A percentile compares a stretch with the other conserved stretches of the same genome.
These are phyloP conservation scores for Eutrema japonicum DNA, from an alignment of 345 rosid species.

Conservation along the genomic window DNA sequence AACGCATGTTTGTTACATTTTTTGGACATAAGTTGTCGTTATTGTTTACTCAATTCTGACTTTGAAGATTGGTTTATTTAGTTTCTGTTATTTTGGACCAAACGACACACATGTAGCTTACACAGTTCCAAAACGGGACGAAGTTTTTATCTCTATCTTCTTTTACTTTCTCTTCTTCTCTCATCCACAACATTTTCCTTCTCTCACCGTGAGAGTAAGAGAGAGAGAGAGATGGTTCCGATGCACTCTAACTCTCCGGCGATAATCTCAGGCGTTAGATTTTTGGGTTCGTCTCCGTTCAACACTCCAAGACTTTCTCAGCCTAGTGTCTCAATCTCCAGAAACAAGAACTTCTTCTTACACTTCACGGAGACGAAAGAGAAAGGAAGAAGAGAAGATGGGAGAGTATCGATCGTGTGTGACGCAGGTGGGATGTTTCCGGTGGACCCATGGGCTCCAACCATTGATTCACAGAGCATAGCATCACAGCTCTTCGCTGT, in stretches of 20 bases:
- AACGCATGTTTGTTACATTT: no score
- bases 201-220: slow-evolving; percentile 1
- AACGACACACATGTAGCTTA: slow-evolving; percentile 32
- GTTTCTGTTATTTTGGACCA: neutral
- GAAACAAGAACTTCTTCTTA: slow-evolving; percentile 35
- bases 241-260: slow-evolving; percentile 28
- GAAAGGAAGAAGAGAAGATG: slow-evolving; percentile 22
- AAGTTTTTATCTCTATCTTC: slow-evolving; percentile 9
- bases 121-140: slow-evolving; percentile 19
- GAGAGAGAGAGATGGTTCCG: slow-evolving; percentile 35
- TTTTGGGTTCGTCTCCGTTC: slow-evolving; percentile 25
- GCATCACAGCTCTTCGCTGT: slow-evolving; percentile 81
- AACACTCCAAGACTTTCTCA: slow-evolving; percentile 6
- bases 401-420: slow-evolving; percentile 49
- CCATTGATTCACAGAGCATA: slow-evolving; percentile 75
- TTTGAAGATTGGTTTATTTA: no score
- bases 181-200: slow-evolving; percentile 18
- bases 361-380: slow-evolving; percentile 21
- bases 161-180: neutral
- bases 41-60: no score
- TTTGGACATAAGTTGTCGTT: no score
- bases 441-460: slow-evolving; percentile 90
- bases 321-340: slow-evolving; percentile 10
- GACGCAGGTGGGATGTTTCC: slow-evolving; percentile 62
- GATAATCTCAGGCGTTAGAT: slow-evolving; percentile 33